These are phyloP conservation scores for Kentomonas sorsogonicus DNA, from an alignment of 208 protist species.

Conservation along the genomic window DNA sequence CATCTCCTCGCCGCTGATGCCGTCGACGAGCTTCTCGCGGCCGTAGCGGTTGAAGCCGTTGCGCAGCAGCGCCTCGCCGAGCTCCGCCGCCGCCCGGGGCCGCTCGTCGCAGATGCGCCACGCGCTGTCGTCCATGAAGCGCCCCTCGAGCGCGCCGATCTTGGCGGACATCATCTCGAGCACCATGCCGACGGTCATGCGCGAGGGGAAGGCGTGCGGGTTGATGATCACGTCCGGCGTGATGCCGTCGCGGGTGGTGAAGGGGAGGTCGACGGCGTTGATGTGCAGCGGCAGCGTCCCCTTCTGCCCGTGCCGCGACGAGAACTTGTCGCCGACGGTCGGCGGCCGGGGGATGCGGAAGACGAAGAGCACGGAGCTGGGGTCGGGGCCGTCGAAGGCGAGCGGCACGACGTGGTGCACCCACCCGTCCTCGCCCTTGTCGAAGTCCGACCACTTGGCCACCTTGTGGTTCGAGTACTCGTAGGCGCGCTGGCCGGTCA, in stretches of 20 bases:
- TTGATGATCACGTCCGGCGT: conserved; percentile 99
- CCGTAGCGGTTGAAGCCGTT: conserved; percentile 98
- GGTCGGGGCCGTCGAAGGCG: conserved; percentile 77
- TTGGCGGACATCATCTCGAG: conserved; percentile 98
- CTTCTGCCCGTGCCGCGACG: conserved; percentile 99
- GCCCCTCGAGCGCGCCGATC: conserved; percentile 92
- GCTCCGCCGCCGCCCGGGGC: conserved; percentile 67
- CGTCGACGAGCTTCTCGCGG: conserved; percentile 93
- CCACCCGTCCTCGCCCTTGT: conserved; percentile 87
- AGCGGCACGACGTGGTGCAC: conserved; percentile 89
- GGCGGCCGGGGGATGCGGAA: conserved; percentile 95
- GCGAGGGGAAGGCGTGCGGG: conserved; percentile 99
- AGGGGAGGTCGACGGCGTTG: conserved; percentile 92
- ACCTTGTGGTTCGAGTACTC: conserved; percentile 83
- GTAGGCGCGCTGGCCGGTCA: conserved; percentile 72
- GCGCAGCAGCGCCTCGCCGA: conserved; percentile 95
- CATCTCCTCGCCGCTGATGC: conserved; percentile 94
- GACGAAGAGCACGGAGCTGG: conserved; percentile 56
- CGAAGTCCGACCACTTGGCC: conserved; percentile 83
- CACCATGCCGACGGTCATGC: conserved; percentile 99
- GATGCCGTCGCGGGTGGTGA: conserved; percentile 92
- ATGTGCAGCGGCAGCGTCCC: conserved; percentile 96
- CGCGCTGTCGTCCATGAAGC: conserved; percentile 95
- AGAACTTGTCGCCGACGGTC: conserved; percentile 99
- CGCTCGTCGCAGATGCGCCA: conserved; percentile 72